phyloP scores from a whole-genome alignment of 371 early-diverging fungal genomes.

The Mucor plumbeus region DNA sequence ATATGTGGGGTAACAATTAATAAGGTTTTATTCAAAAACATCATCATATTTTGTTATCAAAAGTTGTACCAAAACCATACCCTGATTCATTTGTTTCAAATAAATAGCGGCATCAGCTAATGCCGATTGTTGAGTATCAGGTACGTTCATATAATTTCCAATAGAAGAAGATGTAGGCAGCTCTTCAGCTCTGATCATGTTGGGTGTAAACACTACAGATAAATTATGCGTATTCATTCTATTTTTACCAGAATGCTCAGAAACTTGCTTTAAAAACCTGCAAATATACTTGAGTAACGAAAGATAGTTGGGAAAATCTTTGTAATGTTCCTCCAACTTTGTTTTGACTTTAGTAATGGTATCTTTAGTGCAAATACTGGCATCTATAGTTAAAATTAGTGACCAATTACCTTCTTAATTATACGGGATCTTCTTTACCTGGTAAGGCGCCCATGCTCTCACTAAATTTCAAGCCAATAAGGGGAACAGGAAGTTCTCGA shows the following conservation, averaged over 20 bases:
- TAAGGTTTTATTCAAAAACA: constrained; percentile 13
- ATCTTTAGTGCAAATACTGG: constrained; percentile 25
- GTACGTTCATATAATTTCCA: constrained; percentile 17
- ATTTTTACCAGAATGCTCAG: constrained; percentile 62
- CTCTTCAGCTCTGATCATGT: constrained; percentile 74
- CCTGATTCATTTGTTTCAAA: constrained; percentile 41
- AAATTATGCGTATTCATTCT: constrained; percentile 86
- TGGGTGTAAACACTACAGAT: constrained; percentile 89
- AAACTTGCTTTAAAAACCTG: constrained; percentile 67
- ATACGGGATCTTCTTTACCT: constrained; percentile 29
- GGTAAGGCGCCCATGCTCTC: constrained; percentile 39
- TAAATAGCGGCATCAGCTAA: constrained; percentile 33
- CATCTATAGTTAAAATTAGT: constrained; percentile 15
- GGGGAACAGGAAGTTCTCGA: constrained; percentile 79
- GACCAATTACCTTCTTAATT: neutral
- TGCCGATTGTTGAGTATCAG: constrained; percentile 31
- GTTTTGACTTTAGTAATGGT: constrained; percentile 27
- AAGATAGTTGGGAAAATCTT: constrained; percentile 26
- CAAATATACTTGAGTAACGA: constrained; percentile 67
- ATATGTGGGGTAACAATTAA: too few relatives aligned
- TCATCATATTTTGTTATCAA: constrained; percentile 25
- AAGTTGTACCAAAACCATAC: constrained; percentile 34
- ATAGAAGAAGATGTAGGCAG: constrained; percentile 14
- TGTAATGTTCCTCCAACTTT: constrained; percentile 27
- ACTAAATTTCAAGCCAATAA: constrained; percentile 63